Evolutionary conservation across 129 eudicot genomes (phyloP), one percentile per base, ranked within the genome.

Genomic region (Solidago caesia): DNA sequence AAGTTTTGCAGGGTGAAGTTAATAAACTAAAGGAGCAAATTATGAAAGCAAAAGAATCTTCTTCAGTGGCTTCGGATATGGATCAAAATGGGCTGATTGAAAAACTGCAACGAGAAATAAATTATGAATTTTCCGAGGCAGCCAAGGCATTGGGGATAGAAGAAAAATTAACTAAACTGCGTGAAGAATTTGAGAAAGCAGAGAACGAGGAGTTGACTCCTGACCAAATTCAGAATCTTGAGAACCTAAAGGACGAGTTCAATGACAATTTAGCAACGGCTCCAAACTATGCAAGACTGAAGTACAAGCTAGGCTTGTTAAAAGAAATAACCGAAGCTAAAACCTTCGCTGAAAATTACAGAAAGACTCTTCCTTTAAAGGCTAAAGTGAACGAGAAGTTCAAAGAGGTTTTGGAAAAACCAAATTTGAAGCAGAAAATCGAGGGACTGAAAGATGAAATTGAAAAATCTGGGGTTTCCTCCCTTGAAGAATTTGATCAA

Each of bases 251-350:
- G 77, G 72, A 75, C 12, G 96, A 92, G 70, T 87, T 89, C 25
- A 70, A 72, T 8, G 79, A 81, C 62, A 84, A 79, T 33, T 79
- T 92, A n/a, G 74, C 83, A n/a, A 29, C 59, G 5, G 88, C 96
- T 81, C 93, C 96, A 7, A 92, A 92, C 74, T 85, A 85, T 83
- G 68, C 71, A 27, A 84, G 86, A 77, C 78, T 92, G 65, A 79
- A 75, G 66, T 80, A 70, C 55, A 92, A 89, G 84, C 85, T 87
- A 64, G 75, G 77, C 45, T 79, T 83, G 93, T 75, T 89, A 75
- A 81, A 84, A 44, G 96, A 89, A 74, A 56, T 89, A 33, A 77
- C 89, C 12, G 77, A 82, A 67, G 86, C 92, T 78, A 82, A 82
- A 70, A 72, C 21, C 46, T 47, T 85, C 7, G 78, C 89, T 25